Base-by-base conservation (phyloP, 2,329 filamentous ascomycete species). In the Fusarium humuli region DNA sequence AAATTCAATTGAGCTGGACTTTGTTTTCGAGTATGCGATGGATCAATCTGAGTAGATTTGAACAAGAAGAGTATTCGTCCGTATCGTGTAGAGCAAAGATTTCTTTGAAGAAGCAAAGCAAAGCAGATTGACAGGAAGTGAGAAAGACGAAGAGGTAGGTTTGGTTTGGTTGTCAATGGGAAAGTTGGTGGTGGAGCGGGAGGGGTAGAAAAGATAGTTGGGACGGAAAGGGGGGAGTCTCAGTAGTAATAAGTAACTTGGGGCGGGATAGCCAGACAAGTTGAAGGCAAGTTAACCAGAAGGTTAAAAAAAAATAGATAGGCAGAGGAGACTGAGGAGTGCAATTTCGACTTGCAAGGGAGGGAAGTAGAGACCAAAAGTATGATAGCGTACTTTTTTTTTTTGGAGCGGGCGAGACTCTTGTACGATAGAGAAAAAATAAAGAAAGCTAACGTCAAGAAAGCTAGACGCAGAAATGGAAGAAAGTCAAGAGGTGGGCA, bases 141-240 rank as follows among this genome's bases (percentile, higher is more conserved):
- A 69, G 62, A 66, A 65, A 73, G 58, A 49, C 57, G 52, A 52
- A 66, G 67, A 73, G 70, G 70, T 67, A 69, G 68, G 71, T 75
- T 66, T 68, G 71, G 69, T 75, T 67, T 70, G 71, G 69, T 75
- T 68, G 72, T 68, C 59, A 65, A 70, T 72, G 64, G 59, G 60
- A 71, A 65, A 70, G 71, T 65, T 69, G 65, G 71, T 75, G 73
- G 71, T 74, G 73, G 73, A 75, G 73, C 59, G 64, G 69, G 69
- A 75, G 73, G 73, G 73, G 71, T 73, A 72, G 56, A 67, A 64
- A 69, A 64, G 61, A 57, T 66, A 71, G 69, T 67, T 69, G 56
- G 47, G 63, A 61, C 65, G 67, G 66, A 60, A 68, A 65, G 54
- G 68, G 73, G 73, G 73, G 71, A 73, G 73, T 75, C 71, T 57